Percentiles rank a stretch among this genome's conserved stretches.
phyloP scores from a whole-genome alignment of 1,284 basidiomycete species.

The Puccinia triticina region DNA sequence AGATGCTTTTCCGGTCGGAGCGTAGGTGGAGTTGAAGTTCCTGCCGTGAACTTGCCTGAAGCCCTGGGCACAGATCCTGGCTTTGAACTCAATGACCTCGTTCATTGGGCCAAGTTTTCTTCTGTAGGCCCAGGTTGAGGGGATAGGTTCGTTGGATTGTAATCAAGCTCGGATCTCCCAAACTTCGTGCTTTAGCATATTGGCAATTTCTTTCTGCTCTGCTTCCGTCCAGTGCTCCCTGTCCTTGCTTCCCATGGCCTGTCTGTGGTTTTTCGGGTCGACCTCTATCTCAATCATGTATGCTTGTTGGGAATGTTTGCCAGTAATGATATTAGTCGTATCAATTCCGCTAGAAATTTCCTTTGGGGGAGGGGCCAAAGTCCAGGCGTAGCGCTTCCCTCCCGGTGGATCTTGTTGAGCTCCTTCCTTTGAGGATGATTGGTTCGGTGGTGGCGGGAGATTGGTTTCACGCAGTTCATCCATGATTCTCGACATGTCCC shows the following conservation, averaged over 20 bases:
- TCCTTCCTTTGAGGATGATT: too few relatives aligned
- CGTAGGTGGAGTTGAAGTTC: too few relatives aligned
- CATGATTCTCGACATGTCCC: too few relatives aligned
- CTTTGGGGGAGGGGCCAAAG: not conserved
- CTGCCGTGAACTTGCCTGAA: too few relatives aligned
- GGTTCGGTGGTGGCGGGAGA: too few relatives aligned
- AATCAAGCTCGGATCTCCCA: not conserved
- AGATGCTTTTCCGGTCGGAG: not conserved
- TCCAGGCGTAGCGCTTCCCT: not conserved
- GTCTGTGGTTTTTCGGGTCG: too few relatives aligned
- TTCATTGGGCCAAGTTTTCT: too few relatives aligned
- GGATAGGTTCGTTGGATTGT: not conserved
- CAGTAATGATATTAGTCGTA: not conserved
- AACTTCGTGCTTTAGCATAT: not conserved
- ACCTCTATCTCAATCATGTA: not conserved
- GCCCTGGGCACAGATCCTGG: too few relatives aligned
- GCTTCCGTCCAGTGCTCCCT: not conserved
- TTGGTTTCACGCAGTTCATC: too few relatives aligned
- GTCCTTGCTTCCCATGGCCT: not conserved
- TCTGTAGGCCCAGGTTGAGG: too few relatives aligned
- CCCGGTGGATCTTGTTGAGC: not conserved
- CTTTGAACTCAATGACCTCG: too few relatives aligned
- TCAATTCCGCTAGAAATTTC: not conserved
- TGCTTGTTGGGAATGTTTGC: not conserved
- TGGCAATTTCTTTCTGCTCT: not conserved